phyloP scores from a whole-genome alignment of 352 stramenopile genomes.

The Saprolegnia diclina region DNA sequence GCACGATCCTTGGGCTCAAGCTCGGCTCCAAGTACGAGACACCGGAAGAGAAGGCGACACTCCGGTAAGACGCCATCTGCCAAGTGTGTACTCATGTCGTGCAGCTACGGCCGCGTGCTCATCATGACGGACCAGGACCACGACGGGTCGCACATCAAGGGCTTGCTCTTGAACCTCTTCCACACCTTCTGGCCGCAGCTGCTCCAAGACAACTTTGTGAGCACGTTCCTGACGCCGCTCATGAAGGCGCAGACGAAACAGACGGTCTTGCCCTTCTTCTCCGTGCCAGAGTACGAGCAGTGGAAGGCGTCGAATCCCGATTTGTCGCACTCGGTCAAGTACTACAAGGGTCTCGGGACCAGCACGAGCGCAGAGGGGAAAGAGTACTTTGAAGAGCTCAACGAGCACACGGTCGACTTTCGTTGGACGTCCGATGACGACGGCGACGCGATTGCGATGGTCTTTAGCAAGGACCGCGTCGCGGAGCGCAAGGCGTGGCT shows the following conservation, averaged over 20 bases:
- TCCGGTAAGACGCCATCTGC: not conserved
- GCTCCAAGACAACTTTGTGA: slow-evolving; percentile 83
- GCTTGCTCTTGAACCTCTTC: slow-evolving; percentile 98
- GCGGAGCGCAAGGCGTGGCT: slow-evolving; percentile 97
- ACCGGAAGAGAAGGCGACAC: slow-evolving; percentile 49
- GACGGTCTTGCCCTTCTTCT: slow-evolving; percentile 92
- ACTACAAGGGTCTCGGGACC: slow-evolving; percentile 99
- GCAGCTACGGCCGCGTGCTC: slow-evolving; percentile 96
- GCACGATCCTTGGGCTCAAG: slow-evolving; percentile 96
- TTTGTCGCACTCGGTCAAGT: slow-evolving; percentile 97
- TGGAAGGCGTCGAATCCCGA: slow-evolving; percentile 76
- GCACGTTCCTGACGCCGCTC: slow-evolving; percentile 96
- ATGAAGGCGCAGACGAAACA: slow-evolving; percentile 92
- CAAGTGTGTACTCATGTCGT: not conserved
- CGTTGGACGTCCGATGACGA: slow-evolving; percentile 60
- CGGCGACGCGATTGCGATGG: slow-evolving; percentile 96
- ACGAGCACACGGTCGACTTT: slow-evolving; percentile 93
- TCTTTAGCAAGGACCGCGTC: slow-evolving; percentile 96
- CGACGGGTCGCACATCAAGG: slow-evolving; percentile 99
- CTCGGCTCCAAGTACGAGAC: slow-evolving; percentile 92
- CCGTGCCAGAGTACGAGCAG: slow-evolving; percentile 93
- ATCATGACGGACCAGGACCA: slow-evolving; percentile 99
- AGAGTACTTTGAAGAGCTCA: slow-evolving; percentile 97
- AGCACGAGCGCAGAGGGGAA: slow-evolving; percentile 95
- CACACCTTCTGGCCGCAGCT: slow-evolving; percentile 98